Evolutionary conservation across 768 basidiomycete genomes (phyloP).

Genomic region (Psilocybe cyanescens): DNA sequence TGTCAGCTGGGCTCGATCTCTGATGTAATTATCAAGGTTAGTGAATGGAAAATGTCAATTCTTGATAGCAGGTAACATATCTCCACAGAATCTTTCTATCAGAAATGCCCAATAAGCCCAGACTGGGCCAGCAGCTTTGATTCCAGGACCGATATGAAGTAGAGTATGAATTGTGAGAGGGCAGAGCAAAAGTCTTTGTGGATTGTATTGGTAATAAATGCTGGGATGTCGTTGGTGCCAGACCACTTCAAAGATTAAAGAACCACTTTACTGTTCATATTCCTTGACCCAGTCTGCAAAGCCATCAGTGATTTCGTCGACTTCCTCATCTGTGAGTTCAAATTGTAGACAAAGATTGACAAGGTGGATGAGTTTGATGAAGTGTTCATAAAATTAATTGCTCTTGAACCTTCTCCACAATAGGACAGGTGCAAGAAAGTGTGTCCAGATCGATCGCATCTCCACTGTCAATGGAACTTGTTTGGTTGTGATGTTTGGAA

Average conservation of each 20-base stretch:
- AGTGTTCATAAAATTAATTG: conserved; percentile 37
- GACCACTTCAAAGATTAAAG: neutral
- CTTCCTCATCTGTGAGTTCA: conserved; percentile 24
- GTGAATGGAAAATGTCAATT: too few relatives aligned
- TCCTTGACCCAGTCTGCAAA: conserved; percentile 39
- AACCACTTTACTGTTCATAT: conserved; percentile 37
- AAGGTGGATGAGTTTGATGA: conserved; percentile 37
- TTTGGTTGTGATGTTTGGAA: conserved; percentile 32
- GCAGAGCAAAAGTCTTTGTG: conserved; percentile 26
- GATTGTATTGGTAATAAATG: conserved; percentile 30
- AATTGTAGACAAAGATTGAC: conserved; percentile 36
- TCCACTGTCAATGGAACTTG: conserved; percentile 21
- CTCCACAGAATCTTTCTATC: conserved; percentile 42
- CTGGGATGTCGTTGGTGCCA: conserved; percentile 12
- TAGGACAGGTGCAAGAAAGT: conserved; percentile 26
- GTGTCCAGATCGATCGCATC: conserved; percentile 24
- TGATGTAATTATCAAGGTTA: too few relatives aligned
- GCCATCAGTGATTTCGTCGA: conserved; percentile 27
- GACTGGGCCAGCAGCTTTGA: conserved; percentile 36
- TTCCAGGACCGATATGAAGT: conserved; percentile 21
- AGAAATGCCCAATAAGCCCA: conserved; percentile 43
- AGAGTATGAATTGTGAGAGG: conserved; percentile 35
- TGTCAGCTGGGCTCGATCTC: too few relatives aligned
- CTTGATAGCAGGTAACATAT: too few relatives aligned
- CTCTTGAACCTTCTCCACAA: conserved; percentile 25